These are phyloP conservation scores for Parascedosporium putredinis DNA, from an alignment of 2,329 filamentous ascomycete species.

Conservation along the genomic window DNA sequence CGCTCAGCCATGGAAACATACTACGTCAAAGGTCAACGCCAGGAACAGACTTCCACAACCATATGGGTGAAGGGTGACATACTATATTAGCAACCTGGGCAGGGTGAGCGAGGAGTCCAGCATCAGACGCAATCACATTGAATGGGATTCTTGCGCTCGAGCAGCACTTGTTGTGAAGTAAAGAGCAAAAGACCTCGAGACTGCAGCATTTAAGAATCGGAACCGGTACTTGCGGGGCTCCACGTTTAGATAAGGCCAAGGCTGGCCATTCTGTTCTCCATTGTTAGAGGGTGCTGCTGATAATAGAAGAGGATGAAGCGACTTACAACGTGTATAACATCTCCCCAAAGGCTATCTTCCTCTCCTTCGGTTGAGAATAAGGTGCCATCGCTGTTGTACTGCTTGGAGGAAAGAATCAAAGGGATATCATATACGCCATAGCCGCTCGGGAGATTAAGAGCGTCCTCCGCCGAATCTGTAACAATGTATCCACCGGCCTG, in stretches of 20 bases:
- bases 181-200: conserved; percentile 36
- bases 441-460: conserved; percentile 35
- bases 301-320: background rate
- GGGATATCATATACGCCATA: conserved; percentile 44
- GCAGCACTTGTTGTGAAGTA: conserved; percentile 29
- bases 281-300: background rate
- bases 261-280: conserved; percentile 34
- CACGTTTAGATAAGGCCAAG: conserved; percentile 48
- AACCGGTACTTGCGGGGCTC: conserved; percentile 52
- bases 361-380: conserved; percentile 35
- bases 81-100: conserved; percentile 28
- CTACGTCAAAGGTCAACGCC: conserved; percentile 6
- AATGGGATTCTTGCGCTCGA: conserved; percentile 28
- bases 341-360: conserved; percentile 39
- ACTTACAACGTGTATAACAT: conserved; percentile 39
- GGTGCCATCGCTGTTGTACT: conserved; percentile 39
- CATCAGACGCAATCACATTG: conserved; percentile 42
- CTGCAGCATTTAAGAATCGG: conserved; percentile 39
- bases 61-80: too few relatives aligned
- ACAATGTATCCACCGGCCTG: conserved; percentile 47
- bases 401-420: conserved; percentile 37
- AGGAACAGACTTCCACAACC: too few relatives aligned
- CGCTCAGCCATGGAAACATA: conserved; percentile 44
- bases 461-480: conserved; percentile 35
- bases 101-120: conserved; percentile 37